Percentiles rank a stretch among this genome's conserved stretches.
phyloP scores from a whole-genome alignment of 2,329 filamentous ascomycete species.

The Harringtonia lauricola region DNA sequence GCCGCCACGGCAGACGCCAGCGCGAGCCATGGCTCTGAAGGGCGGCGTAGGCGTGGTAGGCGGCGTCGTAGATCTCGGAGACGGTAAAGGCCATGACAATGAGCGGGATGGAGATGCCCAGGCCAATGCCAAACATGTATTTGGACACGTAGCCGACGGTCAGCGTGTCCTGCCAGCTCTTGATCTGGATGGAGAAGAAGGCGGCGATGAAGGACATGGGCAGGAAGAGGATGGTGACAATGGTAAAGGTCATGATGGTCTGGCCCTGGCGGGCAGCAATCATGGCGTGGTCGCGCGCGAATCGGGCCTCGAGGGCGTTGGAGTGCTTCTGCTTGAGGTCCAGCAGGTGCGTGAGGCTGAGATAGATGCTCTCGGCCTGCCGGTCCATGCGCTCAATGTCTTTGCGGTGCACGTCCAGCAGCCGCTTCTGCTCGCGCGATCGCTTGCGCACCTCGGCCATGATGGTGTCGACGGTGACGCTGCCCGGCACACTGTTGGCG shows the following conservation, averaged over 20 bases:
- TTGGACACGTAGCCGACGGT: constrained; percentile 17
- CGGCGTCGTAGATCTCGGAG: constrained; percentile 19
- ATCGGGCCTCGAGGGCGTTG: constrained; percentile 55
- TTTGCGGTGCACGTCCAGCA: constrained; percentile 44
- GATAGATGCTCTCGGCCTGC: constrained; percentile 49
- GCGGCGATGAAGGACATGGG: constrained; percentile 32
- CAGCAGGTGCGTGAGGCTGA: constrained; percentile 48
- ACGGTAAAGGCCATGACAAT: constrained; percentile 26
- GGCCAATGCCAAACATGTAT: constrained; percentile 25
- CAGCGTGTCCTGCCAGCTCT: constrained; percentile 29
- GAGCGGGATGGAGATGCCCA: constrained; percentile 26
- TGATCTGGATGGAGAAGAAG: constrained; percentile 31
- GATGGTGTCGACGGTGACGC: constrained; percentile 3
- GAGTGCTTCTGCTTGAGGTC: constrained; percentile 61
- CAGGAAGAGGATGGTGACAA: constrained; percentile 33
- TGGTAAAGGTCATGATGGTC: constrained; percentile 32
- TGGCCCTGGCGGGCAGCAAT: constrained; percentile 41
- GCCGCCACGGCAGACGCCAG: not conserved
- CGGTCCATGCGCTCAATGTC: constrained; percentile 54
- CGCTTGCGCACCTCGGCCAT: constrained; percentile 36
- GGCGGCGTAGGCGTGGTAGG: constrained; percentile 3
- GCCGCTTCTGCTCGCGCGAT: constrained; percentile 44
- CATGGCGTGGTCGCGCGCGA: constrained; percentile 47
- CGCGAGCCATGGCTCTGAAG: not conserved
- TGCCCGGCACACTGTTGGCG: not conserved